Evolutionary conservation across 345 rosid genomes (phyloP).

Genomic region (Anastatica hierochuntica): DNA sequence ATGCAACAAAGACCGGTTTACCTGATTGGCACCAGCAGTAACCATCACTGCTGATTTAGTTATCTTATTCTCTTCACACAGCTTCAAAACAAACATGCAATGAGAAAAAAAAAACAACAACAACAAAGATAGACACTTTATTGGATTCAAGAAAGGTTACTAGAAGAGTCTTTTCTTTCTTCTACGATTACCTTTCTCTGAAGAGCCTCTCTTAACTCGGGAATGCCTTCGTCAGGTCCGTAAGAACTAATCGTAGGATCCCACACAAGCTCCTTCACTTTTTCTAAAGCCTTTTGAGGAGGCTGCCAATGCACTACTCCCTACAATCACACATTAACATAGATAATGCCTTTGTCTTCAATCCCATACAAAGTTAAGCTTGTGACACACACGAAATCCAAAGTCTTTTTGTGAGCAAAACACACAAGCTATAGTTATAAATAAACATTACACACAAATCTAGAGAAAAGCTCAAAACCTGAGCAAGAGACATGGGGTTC

Average conservation of each 20-base stretch:
- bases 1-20: constrained; percentile 14
- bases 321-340: constrained; percentile 26
- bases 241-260: constrained; percentile 69
- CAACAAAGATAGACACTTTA: too few relatives aligned
- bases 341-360: too few relatives aligned
- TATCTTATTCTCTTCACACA: constrained; percentile 59
- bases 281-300: constrained; percentile 63
- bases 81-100: constrained; percentile 31
- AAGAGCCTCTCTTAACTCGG: constrained; percentile 66
- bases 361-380: too few relatives aligned
- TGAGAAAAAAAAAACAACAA: too few relatives aligned
- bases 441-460: background rate
- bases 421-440: too few relatives aligned
- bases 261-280: constrained; percentile 70
- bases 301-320: constrained; percentile 97
- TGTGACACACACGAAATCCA: too few relatives aligned
- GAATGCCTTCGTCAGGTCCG: constrained; percentile 89
- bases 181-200: constrained; percentile 62
- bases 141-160: too few relatives aligned
- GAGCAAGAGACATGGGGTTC: constrained; percentile 77
- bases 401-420: too few relatives aligned
- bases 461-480: constrained; percentile 36
- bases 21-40: constrained; percentile 99
- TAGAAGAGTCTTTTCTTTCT: too few relatives aligned
- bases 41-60: constrained; percentile 77